These are phyloP conservation scores for Inga leiocalycina DNA, from an alignment of 306 rosid genomes.

Conservation along the genomic window DNA sequence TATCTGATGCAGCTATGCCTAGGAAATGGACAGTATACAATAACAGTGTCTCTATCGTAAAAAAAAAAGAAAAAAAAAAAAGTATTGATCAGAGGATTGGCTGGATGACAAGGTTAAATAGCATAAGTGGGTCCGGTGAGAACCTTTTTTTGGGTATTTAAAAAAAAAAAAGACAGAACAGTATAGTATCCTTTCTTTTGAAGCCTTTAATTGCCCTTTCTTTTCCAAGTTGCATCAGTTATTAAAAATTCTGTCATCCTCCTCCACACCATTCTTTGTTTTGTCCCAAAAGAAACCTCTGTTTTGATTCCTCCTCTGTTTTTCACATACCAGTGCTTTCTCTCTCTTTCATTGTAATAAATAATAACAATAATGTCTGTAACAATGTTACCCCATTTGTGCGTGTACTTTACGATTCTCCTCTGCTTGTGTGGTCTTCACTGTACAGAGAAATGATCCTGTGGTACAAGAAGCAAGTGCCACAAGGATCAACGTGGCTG, in stretches of 20 bases:
- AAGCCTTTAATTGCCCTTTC: conserved; percentile 23
- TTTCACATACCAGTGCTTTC: neutral
- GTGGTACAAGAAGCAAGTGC: conserved; percentile 47
- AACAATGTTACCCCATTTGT: conserved; percentile 38
- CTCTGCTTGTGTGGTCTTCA: conserved; percentile 40
- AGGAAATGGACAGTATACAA: conserved; percentile 25
- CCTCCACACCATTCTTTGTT: conserved; percentile 2
- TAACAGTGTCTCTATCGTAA: conserved; percentile 32
- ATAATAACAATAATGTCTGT: neutral
- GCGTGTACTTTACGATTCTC: conserved; percentile 46
- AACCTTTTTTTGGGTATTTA: conserved; percentile 8
- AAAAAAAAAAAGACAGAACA: neutral
- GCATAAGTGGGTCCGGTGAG: neutral
- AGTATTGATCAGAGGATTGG: neutral
- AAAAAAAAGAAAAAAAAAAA: neutral
- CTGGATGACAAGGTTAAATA: conserved; percentile 17
- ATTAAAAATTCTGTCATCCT: conserved; percentile 18
- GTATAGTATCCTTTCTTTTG: conserved; percentile 28
- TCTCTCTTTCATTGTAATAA: neutral
- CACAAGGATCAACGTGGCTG: conserved; percentile 56
- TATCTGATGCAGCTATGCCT: conserved; percentile 32
- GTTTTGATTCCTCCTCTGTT: conserved; percentile 5
- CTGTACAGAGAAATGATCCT: conserved; percentile 48
- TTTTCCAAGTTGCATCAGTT: conserved; percentile 16
- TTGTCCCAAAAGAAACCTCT: conserved; percentile 20